Conservation (phyloP, 2,329 filamentous ascomycete species). For the Annulohypoxylon truncatum region DNA sequence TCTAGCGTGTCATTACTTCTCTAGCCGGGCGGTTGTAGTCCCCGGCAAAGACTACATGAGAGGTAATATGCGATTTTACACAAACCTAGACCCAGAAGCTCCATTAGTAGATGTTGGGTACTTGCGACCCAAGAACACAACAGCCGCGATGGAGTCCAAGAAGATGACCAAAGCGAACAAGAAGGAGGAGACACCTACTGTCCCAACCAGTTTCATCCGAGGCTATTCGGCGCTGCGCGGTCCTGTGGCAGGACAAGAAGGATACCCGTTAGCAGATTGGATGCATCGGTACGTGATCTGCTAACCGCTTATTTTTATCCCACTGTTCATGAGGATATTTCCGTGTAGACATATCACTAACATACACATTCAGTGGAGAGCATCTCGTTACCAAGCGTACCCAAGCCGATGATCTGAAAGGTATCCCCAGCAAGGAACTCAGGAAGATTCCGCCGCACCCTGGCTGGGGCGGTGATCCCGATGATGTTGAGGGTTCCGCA, state of each 20-base stretch:
- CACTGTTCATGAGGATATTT: not conserved
- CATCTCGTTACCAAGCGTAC: slow-evolving; percentile 4
- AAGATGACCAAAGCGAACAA: too few relatives aligned
- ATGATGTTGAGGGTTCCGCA: slow-evolving; percentile 54
- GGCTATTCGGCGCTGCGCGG: not conserved
- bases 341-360: not conserved
- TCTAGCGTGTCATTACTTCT: not conserved
- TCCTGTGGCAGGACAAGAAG: not conserved
- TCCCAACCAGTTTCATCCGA: not conserved
- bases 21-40: not conserved
- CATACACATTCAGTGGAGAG: not conserved
- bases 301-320: not conserved
- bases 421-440: not conserved
- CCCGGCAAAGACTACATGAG: not conserved
- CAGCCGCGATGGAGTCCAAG: not conserved
- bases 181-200: too few relatives aligned
- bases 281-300: slow-evolving; percentile 28
- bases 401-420: slow-evolving; percentile 9
- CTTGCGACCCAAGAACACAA: not conserved
- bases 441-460: not conserved
- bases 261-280: not conserved
- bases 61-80: not conserved
- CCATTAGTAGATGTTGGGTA: not conserved
- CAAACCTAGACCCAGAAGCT: not conserved
- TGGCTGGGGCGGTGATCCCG: slow-evolving; percentile 31